Percentiles rank a stretch among this genome's conserved stretches.
These are phyloP conservation scores for Exophiala oligosperma DNA, from an alignment of 2,329 filamentous ascomycete species.

Conservation along the genomic window DNA sequence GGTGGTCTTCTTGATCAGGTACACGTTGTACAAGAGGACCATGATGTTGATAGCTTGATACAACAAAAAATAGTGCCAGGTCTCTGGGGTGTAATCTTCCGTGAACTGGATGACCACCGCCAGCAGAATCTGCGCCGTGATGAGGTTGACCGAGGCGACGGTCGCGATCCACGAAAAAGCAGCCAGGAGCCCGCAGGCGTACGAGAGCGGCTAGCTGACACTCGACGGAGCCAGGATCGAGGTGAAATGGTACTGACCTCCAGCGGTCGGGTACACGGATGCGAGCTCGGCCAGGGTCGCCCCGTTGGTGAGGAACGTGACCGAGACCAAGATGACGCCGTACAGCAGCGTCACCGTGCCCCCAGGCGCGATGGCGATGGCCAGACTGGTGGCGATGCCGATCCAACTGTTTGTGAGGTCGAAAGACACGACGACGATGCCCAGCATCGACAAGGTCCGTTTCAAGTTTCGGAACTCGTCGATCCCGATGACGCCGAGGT, in stretches of 20 bases:
- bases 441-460: no score
- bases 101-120: not conserved
- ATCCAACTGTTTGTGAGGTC: constrained; percentile 26
- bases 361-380: constrained; percentile 28
- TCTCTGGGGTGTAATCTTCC: no score
- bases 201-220: not conserved
- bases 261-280: constrained; percentile 40
- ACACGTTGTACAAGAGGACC: no score
- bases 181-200: constrained; percentile 27
- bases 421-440: no score
- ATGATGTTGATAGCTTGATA: no score
- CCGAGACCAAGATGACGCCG: constrained; percentile 32
- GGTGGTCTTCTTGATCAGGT: no score
- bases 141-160: constrained; percentile 27
- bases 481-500: no score
- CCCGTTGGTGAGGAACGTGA: constrained; percentile 31
- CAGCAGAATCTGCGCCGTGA: constrained; percentile 29
- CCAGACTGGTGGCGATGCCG: constrained; percentile 29
- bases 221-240: constrained; percentile 14
- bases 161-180: constrained; percentile 32
- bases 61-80: no score
- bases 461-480: no score
- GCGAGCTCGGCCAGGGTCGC: constrained; percentile 40
- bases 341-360: constrained; percentile 33
- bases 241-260: constrained; percentile 34